A percentile compares a stretch with the other conserved stretches of the same genome.
phyloP scores from a whole-genome alignment of 768 basidiomycete genomes.

The Kwoniella dejecticola region DNA sequence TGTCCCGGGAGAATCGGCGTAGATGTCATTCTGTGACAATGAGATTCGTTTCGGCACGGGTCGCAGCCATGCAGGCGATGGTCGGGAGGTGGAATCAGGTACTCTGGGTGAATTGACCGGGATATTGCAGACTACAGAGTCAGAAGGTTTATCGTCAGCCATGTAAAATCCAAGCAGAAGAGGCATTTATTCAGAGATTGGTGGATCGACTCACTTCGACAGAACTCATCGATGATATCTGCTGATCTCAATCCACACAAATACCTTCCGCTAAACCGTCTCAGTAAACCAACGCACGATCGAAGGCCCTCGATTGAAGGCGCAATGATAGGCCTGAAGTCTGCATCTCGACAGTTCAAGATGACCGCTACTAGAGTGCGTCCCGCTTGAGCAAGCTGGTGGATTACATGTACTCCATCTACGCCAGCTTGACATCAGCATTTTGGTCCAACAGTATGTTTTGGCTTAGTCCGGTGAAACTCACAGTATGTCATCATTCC shows the following conservation, averaged over 20 bases:
- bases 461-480: constrained; percentile 51
- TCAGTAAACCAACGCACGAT: constrained; percentile 81
- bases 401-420: constrained; percentile 95
- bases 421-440: constrained; percentile 13
- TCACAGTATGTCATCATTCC: constrained; percentile 90
- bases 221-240: constrained; percentile 93
- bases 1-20: constrained; percentile 14
- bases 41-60: constrained; percentile 68
- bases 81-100: constrained; percentile 59
- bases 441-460: not conserved
- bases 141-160: constrained; percentile 6
- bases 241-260: constrained; percentile 87
- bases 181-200: not conserved
- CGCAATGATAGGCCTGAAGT: constrained; percentile 72
- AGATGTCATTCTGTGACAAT: constrained; percentile 28
- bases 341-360: constrained; percentile 81
- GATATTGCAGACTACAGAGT: constrained; percentile 69
- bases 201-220: constrained; percentile 65
- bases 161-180: not conserved
- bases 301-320: constrained; percentile 81
- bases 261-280: constrained; percentile 87
- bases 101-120: constrained; percentile 67
- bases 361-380: constrained; percentile 84
- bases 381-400: constrained; percentile 91
- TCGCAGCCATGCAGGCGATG: constrained; percentile 78